Base-by-base conservation (phyloP, 148 eudicot genomes). In the Cornus suecica region DNA sequence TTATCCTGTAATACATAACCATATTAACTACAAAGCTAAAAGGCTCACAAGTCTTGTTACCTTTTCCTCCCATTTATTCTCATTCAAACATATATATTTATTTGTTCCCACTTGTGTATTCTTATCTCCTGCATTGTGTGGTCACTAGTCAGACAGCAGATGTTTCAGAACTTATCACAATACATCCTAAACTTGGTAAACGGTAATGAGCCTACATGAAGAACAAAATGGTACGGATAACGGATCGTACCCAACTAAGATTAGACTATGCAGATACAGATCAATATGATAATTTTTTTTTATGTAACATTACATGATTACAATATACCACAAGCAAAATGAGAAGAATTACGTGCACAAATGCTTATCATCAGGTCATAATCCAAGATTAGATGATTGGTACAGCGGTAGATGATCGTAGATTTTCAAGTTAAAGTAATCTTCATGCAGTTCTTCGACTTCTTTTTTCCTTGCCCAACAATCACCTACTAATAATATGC, bases 181-280 rank as follows among this genome's bases (percentile, higher is more conserved):
- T 73, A n/a, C n/a, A 0, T 45, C 2, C 42, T 29, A 26, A 10
- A 14, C 51, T 8, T 16, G 48, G 51, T 41, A 60, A 32, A 60
- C 16, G 30, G 45, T 42, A 61, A 32, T 73, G 54, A 24, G 24
- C n/a, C 31, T 61, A 23, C 75, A 25, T 61, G 15, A 37, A 73
- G 32, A 63, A 41, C 15, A 52, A 14, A 63, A 20, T 73, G 76
- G 76, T 73, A 73, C 69, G 52, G 60, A 37, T 37, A 62, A 73
- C 69, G 52, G 60, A 37, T 37, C 9, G 42, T 37, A 37, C 42
- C 42, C 42, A 37, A 8, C 9, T 37, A 37, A 10, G 42, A 34
- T 63, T 63, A 68, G 37, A 11, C n/a, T n/a, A n/a, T n/a, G n/a
- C 30, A 22, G 54, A n/a, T n/a, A 68, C 54, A 37, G 20, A 34